Evolutionary conservation across 208 protist species (phyloP), one percentile per base, ranked within the genome.

Genomic region (Tetramitus jugosus): DNA sequence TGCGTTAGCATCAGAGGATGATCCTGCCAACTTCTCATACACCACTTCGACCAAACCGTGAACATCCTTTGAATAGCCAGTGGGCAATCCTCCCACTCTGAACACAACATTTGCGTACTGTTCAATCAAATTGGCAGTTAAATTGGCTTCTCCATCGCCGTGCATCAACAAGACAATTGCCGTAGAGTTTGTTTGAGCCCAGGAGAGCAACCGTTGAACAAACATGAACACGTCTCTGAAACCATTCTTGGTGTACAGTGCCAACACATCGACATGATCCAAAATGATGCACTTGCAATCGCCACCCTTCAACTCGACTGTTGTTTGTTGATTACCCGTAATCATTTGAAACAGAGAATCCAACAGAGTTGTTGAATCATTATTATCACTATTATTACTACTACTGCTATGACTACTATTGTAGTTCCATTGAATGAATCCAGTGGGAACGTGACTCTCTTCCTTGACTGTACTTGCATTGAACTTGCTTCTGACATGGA

Each of bases 51-150:
- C 61, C 40, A 20, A 17, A 42, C 61, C 61, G 20, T 67, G 61
- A 42, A 67, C 61, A 67, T 67, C 61, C 20, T 67, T 67, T 42
- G 61, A 67, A 42, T 67, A 67, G 2, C 61, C 61, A 42, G 61
- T 43, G 17, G 61, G 61, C 17, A 67, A n/a, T 67, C 17, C 17
- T 42, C 33, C n/a, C 7, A 67, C 61, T 67, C 61, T 67, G 29
- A 39, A 67, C 10, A 42, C 35, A 67, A 67, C 20, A 42, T 67
- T 33, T 26, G 17, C 26, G 31, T 42, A 33, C 3, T 67, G 61
- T 42, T 67, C 61, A 35, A 67, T 33, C n/a, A 67, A 33, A n/a
- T 67, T 67, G 7, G 61, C 7, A 8, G 29, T 33, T 42, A 26
- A 33, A 8, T 4, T 67, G 6, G 33, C 29, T 7, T 35, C 17